Base-by-base conservation (phyloP, 495 filamentous ascomycete species). In the Talaromyces adpressus region DNA sequence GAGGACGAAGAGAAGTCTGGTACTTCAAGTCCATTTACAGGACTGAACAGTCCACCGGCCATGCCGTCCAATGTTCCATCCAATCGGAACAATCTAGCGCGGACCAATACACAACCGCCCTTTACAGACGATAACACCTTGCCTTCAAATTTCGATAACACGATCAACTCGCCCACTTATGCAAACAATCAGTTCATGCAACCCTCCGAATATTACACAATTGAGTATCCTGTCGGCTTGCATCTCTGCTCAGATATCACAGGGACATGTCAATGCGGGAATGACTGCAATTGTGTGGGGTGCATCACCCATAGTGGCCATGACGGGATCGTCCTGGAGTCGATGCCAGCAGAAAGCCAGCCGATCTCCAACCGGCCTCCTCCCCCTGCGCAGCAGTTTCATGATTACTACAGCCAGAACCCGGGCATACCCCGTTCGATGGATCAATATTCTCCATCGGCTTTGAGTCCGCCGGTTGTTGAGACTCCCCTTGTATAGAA, bases 291-390 rank as follows among this genome's bases (percentile, higher is more conserved):
- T 62, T 84, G 81, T 62, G 63, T 78, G n/a, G 81, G 81, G 11
- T 83, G 81, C 63, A 70, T 80, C 8, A 81, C 79, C 3, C 81
- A 84, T 61, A 75, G 68, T 52, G 80, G 80, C 52, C 80, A 82
- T 62, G 75, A 73, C 34, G 77, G 76, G 29, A 23, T 78, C 18
- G 56, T 72, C 51, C 25, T 74, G 8, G 68, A 73, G 4, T 27
- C 61, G 20, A 49, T 32, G 11, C 18, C 58, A 45, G 22, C 59
- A n/a, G 54, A 59, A 22, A 51, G 27, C 27, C 22, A 20, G 34
- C 39, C 12, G 2, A 53, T 52, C 4, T 1, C 60, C 25, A 32
- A 20, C 25, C 25, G 22, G 8, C 14, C 22, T 6, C 12, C 16
- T 30, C 23, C 45, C 7, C 45, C n/a, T n/a, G n/a, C 41, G 22